These are phyloP conservation scores for Rhodomyrtus psidioides DNA, from an alignment of 441 rosid genomes.

Conservation along the genomic window DNA sequence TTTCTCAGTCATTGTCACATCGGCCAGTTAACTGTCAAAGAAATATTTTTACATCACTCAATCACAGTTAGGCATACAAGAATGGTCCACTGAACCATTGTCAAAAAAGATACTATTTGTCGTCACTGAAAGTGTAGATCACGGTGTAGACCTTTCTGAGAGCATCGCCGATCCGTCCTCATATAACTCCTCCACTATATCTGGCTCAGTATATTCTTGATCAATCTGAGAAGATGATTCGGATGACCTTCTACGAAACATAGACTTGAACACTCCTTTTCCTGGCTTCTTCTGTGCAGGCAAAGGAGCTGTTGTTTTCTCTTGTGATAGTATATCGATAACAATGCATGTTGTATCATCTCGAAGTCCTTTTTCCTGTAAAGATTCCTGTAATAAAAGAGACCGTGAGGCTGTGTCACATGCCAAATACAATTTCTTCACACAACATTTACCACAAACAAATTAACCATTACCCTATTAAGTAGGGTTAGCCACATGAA, in stretches of 20 bases:
- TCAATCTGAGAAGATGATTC: conserved; percentile 68
- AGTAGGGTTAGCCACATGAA: not conserved
- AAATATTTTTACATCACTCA: not conserved
- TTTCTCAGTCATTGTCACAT: not conserved
- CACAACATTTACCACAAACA: not conserved
- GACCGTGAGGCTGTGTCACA: not conserved
- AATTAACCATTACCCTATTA: not conserved
- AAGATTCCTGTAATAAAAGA: conserved; percentile 64
- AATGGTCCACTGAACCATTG: not conserved
- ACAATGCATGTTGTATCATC: conserved; percentile 99
- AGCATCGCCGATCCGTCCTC: conserved; percentile 99
- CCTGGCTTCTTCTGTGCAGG: conserved; percentile 69
- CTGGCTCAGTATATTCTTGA: conserved; percentile 62
- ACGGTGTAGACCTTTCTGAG: conserved; percentile 71
- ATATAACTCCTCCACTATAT: conserved; percentile 75
- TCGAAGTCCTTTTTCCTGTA: conserved; percentile 73
- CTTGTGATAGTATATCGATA: conserved; percentile 68
- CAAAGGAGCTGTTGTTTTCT: conserved; percentile 65
- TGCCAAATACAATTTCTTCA: not conserved
- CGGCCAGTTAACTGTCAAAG: not conserved
- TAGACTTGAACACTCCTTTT: conserved; percentile 77
- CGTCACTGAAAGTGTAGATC: not conserved
- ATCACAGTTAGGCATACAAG: not conserved
- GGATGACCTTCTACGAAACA: conserved; percentile 66
- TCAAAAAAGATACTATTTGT: not conserved